Conservation (phyloP, 2,329 filamentous ascomycete genomes). For the Scleromitrula shiraiana region DNA sequence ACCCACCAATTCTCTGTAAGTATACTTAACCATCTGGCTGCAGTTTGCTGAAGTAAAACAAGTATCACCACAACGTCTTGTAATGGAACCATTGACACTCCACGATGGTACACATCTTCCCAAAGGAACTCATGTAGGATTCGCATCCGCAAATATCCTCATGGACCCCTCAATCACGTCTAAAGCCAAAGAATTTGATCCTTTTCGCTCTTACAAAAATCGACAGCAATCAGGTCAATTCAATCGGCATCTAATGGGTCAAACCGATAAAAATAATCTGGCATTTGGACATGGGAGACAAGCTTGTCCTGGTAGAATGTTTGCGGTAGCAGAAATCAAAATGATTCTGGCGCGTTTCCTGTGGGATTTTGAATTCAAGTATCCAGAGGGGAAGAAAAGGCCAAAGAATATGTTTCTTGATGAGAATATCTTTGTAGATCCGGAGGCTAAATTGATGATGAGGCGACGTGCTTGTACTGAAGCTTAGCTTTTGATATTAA, state of each 20-base stretch:
- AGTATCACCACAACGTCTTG: neutral
- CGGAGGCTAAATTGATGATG: neutral
- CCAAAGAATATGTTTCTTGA: neutral
- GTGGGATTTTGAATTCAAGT: too few relatives aligned
- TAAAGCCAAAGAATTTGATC: too few relatives aligned
- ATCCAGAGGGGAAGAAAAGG: neutral
- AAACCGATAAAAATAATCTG: too few relatives aligned
- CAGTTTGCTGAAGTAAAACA: neutral
- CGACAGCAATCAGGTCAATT: too few relatives aligned
- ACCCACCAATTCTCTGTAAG: constrained; percentile 1
- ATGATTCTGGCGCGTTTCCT: too few relatives aligned
- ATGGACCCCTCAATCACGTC: neutral
- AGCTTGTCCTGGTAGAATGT: too few relatives aligned
- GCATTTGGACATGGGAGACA: too few relatives aligned
- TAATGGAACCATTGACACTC: constrained; percentile 1
- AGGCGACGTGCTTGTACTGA: neutral
- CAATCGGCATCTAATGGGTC: too few relatives aligned
- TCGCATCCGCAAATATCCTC: neutral
- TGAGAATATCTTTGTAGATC: neutral
- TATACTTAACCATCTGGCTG: neutral
- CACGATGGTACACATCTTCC: neutral
- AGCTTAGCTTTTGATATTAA: too few relatives aligned
- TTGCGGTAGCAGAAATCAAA: too few relatives aligned
- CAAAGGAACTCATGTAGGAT: constrained; percentile 2
- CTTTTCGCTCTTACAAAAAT: too few relatives aligned